Base-by-base conservation (phyloP, 177 flowering plant genomes). In the Vitis hybrid region DNA sequence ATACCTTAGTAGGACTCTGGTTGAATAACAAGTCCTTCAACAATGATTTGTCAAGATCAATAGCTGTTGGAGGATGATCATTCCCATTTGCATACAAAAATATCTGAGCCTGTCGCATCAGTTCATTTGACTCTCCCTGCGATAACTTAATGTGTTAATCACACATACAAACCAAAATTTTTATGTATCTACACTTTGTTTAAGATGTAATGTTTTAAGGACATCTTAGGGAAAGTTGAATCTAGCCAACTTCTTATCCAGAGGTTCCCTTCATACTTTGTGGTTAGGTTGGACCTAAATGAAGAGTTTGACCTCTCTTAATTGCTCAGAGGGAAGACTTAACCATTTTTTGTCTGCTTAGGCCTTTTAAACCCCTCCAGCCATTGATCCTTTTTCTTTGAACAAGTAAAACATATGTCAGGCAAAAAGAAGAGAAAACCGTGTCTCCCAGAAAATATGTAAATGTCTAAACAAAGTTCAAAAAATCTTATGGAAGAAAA, bases 1-100 rank as follows among this genome's bases (percentile, higher is more conserved):
- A 71, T 80, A 94, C 99, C 98, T 95, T 95, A 15, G 91, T 51
- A 60, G 98, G 92, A 76, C 92, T 87, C 70, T 84, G 94, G 79
- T 91, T 93, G 80, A 91, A 95, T 64, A 91, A 66, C 80, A 93
- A 80, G 55, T 90, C 97, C 75, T 69, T 82, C 70, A 93, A 56
- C 62, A 91, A 68, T 48, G 92, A 78, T 78, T 87, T 95, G 82
- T 93, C 88, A 7, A 90, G 78, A 63, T 90, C 93, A 76, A 95
- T 88, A 52, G 99, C 91, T 61, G 99, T 95, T 48, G 99, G 99
- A 70, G 98, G 88, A 3, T 72, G 81, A 60, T 83, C 70, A 48
- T 81, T 89, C 64, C 99, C 98, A 77, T 95, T 91, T 17, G 88
- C 90, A 78, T 95, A 95, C 65, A 86, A 19, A 74, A 95, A 93